A percentile compares a stretch with the other conserved stretches of the same genome.
Evolutionary conservation across 345 rosid genomes (phyloP).

Genomic region (Angophora floribunda): DNA sequence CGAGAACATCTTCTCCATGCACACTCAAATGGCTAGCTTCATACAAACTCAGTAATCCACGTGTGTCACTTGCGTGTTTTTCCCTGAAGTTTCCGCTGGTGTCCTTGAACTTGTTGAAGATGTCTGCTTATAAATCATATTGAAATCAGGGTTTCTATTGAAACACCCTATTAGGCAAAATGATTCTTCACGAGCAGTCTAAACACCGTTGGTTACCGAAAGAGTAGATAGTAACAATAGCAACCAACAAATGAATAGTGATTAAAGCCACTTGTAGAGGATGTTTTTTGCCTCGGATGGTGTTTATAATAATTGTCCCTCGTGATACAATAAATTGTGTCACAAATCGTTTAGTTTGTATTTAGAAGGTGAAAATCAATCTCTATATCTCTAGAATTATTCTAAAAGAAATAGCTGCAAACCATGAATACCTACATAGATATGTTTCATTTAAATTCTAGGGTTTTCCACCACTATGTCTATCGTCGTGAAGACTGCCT

Average conservation of each 20-base stretch:
- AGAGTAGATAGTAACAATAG: neutral
- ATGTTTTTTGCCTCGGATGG: neutral
- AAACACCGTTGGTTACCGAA: neutral
- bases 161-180: neutral
- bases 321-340: too few relatives aligned
- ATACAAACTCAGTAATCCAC: neutral
- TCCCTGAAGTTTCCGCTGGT: conserved; percentile 1
- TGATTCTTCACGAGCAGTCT: neutral
- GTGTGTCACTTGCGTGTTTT: conserved; percentile 1
- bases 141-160: neutral
- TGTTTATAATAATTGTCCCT: neutral
- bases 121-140: neutral
- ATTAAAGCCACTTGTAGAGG: neutral
- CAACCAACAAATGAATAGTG: neutral
- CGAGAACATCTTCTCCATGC: conserved; percentile 9
- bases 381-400: too few relatives aligned
- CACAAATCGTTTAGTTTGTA: too few relatives aligned
- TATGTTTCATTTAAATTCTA: too few relatives aligned
- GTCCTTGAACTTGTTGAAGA: conserved; percentile 18
- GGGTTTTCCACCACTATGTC: too few relatives aligned
- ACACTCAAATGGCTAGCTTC: neutral
- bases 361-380: too few relatives aligned
- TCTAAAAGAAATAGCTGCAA: too few relatives aligned
- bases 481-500: too few relatives aligned
- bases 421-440: too few relatives aligned